Evolutionary conservation across 768 basidiomycete genomes (phyloP), one percentile per base, ranked within the genome.

Genomic region (Hericium rajendrae): DNA sequence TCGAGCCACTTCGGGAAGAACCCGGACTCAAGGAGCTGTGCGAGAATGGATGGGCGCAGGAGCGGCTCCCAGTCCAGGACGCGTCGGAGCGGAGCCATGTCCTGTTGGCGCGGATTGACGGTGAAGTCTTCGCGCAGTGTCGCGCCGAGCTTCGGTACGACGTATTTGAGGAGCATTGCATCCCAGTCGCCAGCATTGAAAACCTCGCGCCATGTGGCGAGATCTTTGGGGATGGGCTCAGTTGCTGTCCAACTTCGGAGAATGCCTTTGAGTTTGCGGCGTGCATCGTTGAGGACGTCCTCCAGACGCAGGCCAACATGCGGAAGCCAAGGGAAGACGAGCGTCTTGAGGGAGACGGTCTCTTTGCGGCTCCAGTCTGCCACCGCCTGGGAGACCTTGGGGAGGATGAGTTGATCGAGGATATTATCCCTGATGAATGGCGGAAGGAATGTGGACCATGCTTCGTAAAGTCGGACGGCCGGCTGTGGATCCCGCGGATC

Each of bases 1-100:
- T 93, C 88, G 59, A 98, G 77, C 94, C 94, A 99, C 68, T 97
- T 95, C 4, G 93, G 91, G 79, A 97, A 97, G 76, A 98, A 95
- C 65, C 93, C 92, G 5, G 80, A 78, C 68, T 95, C 91, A 60
- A 99, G 73, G 12, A 99, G 74, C 66, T 94, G 90, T 1, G 84
- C 78, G 65, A 97, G 78, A 59, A 95, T 80, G 4, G 88, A 84
- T 0, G 82, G 71, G 8, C 90, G 85, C 38, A 98, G 76, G 56
- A 91, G 76, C 37, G 74, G 68, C 11, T 78, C 75, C 97, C 97
- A 99, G 1, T 76, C 74, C 48, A 97, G 74, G 16, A 93, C 88
- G 54, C 76, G 76, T 18, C 85, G 74, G 49, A 99, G 76, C 0
- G 94, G 89, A 22, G 76, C 76, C 84, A 98, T 88, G 64, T 91